phyloP scores from a whole-genome alignment of 2,329 filamentous ascomycete genomes.

The Sclerotinia sclerotiorum region DNA sequence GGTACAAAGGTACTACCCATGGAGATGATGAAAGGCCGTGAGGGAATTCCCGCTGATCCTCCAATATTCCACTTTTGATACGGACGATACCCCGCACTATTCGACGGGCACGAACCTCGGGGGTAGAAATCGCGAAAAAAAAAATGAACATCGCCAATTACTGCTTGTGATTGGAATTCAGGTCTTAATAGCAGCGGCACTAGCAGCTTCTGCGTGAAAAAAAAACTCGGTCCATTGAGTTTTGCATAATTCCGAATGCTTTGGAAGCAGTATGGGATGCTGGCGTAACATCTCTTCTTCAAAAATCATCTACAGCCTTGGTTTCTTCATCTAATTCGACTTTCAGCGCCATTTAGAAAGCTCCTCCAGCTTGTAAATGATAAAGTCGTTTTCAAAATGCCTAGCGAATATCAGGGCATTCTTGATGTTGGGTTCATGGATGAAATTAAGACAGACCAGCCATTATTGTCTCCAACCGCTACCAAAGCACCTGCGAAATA shows the following conservation, averaged over 20 bases:
- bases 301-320: neutral
- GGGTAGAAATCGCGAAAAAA: neutral
- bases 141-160: neutral
- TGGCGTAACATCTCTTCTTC: neutral
- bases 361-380: neutral
- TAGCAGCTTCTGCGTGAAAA: neutral
- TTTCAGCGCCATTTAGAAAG: neutral
- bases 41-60: neutral
- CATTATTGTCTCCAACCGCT: neutral
- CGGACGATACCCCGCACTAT: conserved; percentile 16
- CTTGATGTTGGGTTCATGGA: conserved; percentile 20
- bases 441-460: conserved; percentile 17
- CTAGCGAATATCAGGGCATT: conserved; percentile 20
- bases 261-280: neutral
- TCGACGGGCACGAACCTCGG: conserved; percentile 12
- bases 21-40: neutral
- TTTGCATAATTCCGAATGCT: conserved; percentile 3
- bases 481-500: neutral
- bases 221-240: neutral
- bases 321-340: neutral
- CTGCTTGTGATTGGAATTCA: conserved; percentile 14
- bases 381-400: conserved; percentile 1
- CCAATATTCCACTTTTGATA: conserved; percentile 2
- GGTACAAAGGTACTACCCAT: neutral
- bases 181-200: conserved; percentile 11